These are phyloP conservation scores for Chrysoporthe deuterocubensis DNA, from an alignment of 2,329 filamentous ascomycete genomes.

Conservation along the genomic window DNA sequence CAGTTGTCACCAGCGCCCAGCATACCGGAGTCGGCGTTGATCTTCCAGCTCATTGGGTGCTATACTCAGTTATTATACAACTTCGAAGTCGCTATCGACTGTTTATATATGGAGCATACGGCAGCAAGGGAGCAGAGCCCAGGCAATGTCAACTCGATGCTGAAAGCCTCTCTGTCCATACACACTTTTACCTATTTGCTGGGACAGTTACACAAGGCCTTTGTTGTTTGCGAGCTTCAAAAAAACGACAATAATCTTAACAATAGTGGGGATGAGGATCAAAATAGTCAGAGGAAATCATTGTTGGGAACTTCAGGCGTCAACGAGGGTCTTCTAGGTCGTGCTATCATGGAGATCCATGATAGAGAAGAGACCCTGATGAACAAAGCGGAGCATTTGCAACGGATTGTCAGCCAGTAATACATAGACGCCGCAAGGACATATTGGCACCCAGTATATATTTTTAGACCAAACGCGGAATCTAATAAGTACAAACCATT, in stretches of 20 bases:
- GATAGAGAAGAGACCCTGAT: not conserved
- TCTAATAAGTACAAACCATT: too few relatives aligned
- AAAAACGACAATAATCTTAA: not conserved
- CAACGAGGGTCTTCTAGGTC: not conserved
- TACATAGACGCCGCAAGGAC: not conserved
- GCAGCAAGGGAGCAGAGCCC: not conserved
- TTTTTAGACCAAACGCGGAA: too few relatives aligned
- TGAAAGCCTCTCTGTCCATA: not conserved
- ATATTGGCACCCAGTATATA: too few relatives aligned
- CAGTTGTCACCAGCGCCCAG: not conserved
- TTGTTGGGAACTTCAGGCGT: not conserved
- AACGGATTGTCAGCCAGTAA: not conserved
- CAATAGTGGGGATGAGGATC: not conserved
- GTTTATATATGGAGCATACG: constrained; percentile 1
- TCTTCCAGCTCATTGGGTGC: constrained; percentile 5
- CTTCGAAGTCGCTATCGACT: constrained; percentile 1
- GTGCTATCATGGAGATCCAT: not conserved
- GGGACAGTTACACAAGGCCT: constrained; percentile 4
- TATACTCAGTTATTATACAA: constrained; percentile 1
- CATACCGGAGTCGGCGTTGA: constrained; percentile 4
- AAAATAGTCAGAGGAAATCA: not conserved
- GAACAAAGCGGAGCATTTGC: not conserved
- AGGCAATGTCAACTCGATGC: constrained; percentile 1
- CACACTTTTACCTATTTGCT: not conserved
- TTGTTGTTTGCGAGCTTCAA: constrained; percentile 1